Evolutionary conservation across 345 rosid species (phyloP).

Genomic region (Populus pruinosa): DNA sequence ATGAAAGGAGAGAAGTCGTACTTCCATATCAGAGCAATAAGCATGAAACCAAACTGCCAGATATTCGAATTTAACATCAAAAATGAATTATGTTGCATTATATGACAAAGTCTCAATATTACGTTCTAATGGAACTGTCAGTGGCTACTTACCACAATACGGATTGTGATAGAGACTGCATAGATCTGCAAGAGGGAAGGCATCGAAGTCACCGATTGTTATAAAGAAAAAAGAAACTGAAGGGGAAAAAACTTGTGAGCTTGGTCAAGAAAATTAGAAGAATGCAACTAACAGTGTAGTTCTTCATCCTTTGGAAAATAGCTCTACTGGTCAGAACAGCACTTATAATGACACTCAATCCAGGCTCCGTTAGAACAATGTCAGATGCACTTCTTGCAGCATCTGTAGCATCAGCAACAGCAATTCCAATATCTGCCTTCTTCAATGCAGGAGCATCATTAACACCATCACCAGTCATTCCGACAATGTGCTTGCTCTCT

Average conservation of each 20-base stretch:
- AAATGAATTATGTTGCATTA: background rate
- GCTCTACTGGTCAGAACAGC: constrained; percentile 35
- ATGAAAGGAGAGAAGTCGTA: constrained; percentile 35
- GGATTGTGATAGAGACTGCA: constrained; percentile 36
- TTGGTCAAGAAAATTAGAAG: background rate
- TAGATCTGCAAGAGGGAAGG: constrained; percentile 21
- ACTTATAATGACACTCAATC: constrained; percentile 33
- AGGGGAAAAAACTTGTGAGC: background rate
- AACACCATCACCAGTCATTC: constrained; percentile 40
- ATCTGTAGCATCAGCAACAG: constrained; percentile 35
- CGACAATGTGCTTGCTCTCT: constrained; percentile 33
- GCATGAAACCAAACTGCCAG: constrained; percentile 31
- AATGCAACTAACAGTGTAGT: constrained; percentile 26
- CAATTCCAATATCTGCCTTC: constrained; percentile 34
- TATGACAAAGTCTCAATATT: background rate
- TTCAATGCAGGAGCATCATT: constrained; percentile 37
- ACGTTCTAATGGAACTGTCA: background rate
- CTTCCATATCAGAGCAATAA: constrained; percentile 31
- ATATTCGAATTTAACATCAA: background rate
- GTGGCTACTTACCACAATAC: constrained; percentile 25
- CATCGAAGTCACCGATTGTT: background rate
- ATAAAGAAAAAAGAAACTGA: background rate
- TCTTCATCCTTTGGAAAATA: constrained; percentile 37
- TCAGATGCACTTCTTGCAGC: constrained; percentile 35
- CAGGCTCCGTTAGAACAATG: constrained; percentile 32